Base-by-base conservation (phyloP, 179 eudicot species). In the Silene coronaria region DNA sequence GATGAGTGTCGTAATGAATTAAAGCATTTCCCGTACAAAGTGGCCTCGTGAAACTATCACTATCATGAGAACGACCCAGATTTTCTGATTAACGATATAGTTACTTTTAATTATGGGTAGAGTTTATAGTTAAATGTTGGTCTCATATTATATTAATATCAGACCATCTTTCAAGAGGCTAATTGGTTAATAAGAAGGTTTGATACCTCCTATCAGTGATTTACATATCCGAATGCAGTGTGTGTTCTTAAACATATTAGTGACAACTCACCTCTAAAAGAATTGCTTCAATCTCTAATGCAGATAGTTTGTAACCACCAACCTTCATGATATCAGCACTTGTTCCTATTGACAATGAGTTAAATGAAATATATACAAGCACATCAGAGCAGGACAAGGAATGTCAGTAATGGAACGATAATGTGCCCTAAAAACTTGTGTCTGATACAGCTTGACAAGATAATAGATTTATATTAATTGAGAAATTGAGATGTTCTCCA, bases 291-390 rank as follows among this genome's bases (percentile, higher is more conserved):
- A 96, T 96, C 80, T 96, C 99, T 81, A 96, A 86, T 71, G 99
- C 98, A 12, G 99, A 96, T 76, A 96, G 81, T 80, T 96, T 96
- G 86, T 93, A 96, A 73, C 99, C 99, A 67, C 99, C 99, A 70
- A 96, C 97, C 85, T 96, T 96, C 97, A 96, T 91, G 72, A 96
- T 96, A 81, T 96, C 99, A 84, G 97, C 99, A 87, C 91, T 95
- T 42, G 88, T 95, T 73, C 99, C 99, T 71, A 38, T 73, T 53
- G n/a, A 82, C 28, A 9, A 2, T 48, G 27, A 48, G 26, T 13
- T 45, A 14, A 16, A 48, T 24, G 59, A 48, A 48, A 48, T 12
- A 13, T 22, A 62, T 1, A 34, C n/a, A n/a, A 67, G 53, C 4
- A 65, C 21, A 27, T 27, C 45, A 27, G 26, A 71, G 8, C 23